These are phyloP conservation scores for Vitis vinifera DNA, from an alignment of 164 flowering plant species.

Conservation along the genomic window DNA sequence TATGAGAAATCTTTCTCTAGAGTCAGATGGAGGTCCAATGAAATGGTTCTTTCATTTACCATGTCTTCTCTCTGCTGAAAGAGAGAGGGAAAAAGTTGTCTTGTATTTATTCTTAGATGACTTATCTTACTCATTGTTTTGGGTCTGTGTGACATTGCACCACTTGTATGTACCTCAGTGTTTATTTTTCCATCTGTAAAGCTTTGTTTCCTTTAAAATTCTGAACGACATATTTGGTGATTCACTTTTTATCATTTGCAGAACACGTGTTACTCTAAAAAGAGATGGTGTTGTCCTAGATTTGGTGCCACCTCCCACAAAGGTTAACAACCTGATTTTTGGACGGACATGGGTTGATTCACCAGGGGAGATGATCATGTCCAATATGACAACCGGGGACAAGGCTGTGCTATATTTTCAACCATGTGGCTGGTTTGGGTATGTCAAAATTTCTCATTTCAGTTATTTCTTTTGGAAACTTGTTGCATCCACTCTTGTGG, in stretches of 20 bases:
- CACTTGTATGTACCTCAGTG: neutral
- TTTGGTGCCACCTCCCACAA: conserved; percentile 81
- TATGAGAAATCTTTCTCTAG: neutral
- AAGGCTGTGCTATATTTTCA: conserved; percentile 77
- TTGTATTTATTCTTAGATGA: too few species aligned
- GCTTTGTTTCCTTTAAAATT: too few species aligned
- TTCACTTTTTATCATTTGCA: conserved; percentile 24
- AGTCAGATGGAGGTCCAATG: neutral
- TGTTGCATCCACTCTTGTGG: neutral
- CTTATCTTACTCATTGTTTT: too few species aligned
- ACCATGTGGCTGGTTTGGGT: conserved; percentile 96
- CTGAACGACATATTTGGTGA: neutral
- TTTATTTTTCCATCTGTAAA: neutral
- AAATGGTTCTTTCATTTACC: neutral
- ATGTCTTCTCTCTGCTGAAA: too few species aligned
- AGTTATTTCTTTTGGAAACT: neutral
- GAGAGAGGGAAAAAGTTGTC: too few species aligned
- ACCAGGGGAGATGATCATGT: conserved; percentile 81
- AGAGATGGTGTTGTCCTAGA: conserved; percentile 70
- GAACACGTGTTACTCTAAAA: conserved; percentile 70
- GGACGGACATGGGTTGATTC: conserved; percentile 86
- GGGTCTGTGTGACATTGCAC: too few species aligned
- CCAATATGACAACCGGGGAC: conserved; percentile 80
- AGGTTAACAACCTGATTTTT: conserved; percentile 73
- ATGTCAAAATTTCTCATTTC: conserved; percentile 14